Evolutionary conservation across 768 basidiomycete species (phyloP).

Genomic region (Pleurotus tuoliensis): DNA sequence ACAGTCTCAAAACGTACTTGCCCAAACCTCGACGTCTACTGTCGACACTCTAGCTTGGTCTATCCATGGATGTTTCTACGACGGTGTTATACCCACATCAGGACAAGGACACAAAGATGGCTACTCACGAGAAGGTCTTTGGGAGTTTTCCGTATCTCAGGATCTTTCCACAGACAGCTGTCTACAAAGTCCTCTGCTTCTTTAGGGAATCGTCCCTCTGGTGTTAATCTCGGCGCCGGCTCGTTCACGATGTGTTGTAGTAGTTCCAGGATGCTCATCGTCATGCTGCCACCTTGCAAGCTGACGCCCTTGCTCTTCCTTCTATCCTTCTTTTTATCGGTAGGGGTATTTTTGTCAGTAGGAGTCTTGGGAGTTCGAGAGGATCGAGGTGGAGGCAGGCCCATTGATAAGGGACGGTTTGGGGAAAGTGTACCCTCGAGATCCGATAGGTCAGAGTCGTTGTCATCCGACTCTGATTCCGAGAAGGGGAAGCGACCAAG

Average conservation of each 20-base stretch:
- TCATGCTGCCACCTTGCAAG: slow-evolving; percentile 92
- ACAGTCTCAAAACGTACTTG: slow-evolving; percentile 57
- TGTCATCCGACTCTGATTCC: slow-evolving; percentile 68
- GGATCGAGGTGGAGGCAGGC: slow-evolving; percentile 25
- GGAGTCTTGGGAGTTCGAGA: slow-evolving; percentile 23
- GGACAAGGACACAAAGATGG: neutral
- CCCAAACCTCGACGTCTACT: slow-evolving; percentile 79
- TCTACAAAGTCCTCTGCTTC: slow-evolving; percentile 86
- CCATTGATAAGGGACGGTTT: slow-evolving; percentile 48
- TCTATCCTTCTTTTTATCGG: slow-evolving; percentile 72
- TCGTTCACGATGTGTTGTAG: slow-evolving; percentile 99
- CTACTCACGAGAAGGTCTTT: slow-evolving; percentile 77
- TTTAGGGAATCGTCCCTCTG: slow-evolving; percentile 63
- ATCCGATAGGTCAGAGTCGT: slow-evolving; percentile 65
- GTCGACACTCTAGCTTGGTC: slow-evolving; percentile 52
- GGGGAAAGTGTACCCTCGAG: slow-evolving; percentile 81
- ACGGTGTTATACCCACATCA: slow-evolving; percentile 5
- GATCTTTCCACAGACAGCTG: slow-evolving; percentile 88
- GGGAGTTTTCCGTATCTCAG: slow-evolving; percentile 75
- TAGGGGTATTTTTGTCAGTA: slow-evolving; percentile 33
- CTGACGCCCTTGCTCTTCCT: slow-evolving; percentile 90
- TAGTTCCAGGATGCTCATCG: slow-evolving; percentile 96
- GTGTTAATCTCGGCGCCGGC: slow-evolving; percentile 84
- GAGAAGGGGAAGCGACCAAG: slow-evolving; percentile 97
- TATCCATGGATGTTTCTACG: slow-evolving; percentile 74